Evolutionary conservation across 257 asterid genomes (phyloP), one percentile per base, ranked within the genome.

Genomic region (Voacanga thouarsii): DNA sequence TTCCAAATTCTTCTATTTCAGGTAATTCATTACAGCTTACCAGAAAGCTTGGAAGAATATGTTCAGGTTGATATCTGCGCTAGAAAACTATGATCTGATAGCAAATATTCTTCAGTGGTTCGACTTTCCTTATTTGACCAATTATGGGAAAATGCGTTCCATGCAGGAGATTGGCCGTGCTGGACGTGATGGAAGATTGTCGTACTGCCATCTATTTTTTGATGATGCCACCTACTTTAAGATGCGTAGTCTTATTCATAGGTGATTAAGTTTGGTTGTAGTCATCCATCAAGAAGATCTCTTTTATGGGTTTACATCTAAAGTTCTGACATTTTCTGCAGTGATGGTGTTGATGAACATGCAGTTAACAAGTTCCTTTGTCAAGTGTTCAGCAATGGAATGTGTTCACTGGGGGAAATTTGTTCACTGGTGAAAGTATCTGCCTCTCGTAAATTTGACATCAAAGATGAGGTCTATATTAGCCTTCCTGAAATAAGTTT

Each of bases 91-190:
- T 84, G 64, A 12, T 77, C 37, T 67, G 75, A 50, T 67, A 24
- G 26, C 47, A 76, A 65, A 47, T 39, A 19, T 3, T 33, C 44
- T 19, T 49, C 70, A 12, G 11, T 16, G 45, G 33, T 64, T 41
- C 69, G 3, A 23, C 37, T 28, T 72, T 78, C 37, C 68, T 41
- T 49, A 8, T 37, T 23, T 74, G 44, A 19, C 74, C 45, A 39
- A 78, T 74, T 53, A 51, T 44, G 70, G 55, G n/a, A 47, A 55
- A 19, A 23, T 63, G 67, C 81, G 60, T 82, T 70, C 23, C 23
- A 55, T 83, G 85, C 79, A 95, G 98, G 99, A 93, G 89, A 93
- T 92, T 77, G 99, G 99, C n/a, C 99, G 99, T 84, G 97, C 99
- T 76, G 98, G 99, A 65, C 99, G 99, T 83, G 97, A 95, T 85